Base-by-base conservation (phyloP, 371 early-diverging fungal species). In the Apophysomyces trapeziformis region DNA sequence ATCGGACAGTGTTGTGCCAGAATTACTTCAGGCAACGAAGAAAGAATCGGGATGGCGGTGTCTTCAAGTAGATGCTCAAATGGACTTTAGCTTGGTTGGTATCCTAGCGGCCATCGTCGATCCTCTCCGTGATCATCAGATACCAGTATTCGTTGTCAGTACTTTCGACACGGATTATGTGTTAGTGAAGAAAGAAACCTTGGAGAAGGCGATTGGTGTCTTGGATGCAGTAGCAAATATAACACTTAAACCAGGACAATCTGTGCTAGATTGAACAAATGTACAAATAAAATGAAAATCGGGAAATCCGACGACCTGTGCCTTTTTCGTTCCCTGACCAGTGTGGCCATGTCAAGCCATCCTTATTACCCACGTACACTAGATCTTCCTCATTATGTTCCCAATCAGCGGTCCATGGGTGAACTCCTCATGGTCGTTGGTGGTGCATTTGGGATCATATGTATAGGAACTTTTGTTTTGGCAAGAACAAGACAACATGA, bases 151-250 rank as follows among this genome's bases (percentile, higher is more conserved):
- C 80, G 90, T 84, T 1, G 83, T 92, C 2, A 87, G 88, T 62
- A 93, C 93, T 0, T 94, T 77, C 62, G 91, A 94, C 68, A 94
- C 94, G 0, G 94, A 94, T 66, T 92, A 90, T 66, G 72, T 94
- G 11, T 75, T 92, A 54, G 88, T 93, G 45, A 91, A 90, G 64
- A 64, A 84, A 46, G 87, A 87, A 16, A 76, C 71, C n/a, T 71
- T 76, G 0, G 68, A 79, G n/a, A 68, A 72, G 3, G 88, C 89
- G 1, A 73, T 72, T 50, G 67, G 65, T 36, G 76, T 81, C 14
- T 75, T 84, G 67, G 70, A 73, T 39, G 63, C 43, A 14, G 45
- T 61, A 45, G 13, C 61, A 4, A 57, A 37, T 11, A 68, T 72
- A 12, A 38, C 45, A 3, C 37, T 72, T 36, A 68, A 62, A 32